Evolutionary conservation across 495 filamentous ascomycete genomes (phyloP), one percentile per base, ranked within the genome.

Genomic region (Neurospora tetraspora): DNA sequence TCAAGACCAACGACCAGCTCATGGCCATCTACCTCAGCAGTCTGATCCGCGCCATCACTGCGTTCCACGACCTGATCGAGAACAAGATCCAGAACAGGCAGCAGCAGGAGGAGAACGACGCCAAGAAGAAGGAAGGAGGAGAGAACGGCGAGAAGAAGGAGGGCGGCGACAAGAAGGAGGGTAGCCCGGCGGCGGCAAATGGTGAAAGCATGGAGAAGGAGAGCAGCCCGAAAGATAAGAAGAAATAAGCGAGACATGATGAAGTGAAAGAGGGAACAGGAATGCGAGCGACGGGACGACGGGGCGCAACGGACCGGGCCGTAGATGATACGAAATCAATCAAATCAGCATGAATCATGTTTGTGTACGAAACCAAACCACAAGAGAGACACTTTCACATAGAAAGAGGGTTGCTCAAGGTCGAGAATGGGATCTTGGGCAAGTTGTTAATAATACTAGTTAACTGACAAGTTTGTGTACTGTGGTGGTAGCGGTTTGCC

Each of bases 81-180:
- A 99, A 99, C 84, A 99, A 99, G 90, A 97, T 98, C 74, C 96
- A 98, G 85, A 99, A 99, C 84, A 85, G 94, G 77, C 95, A 97
- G 83, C 93, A 95, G 80, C 93, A 96, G 82, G 96, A 97, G 79
- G 96, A 99, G 80, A 94, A 92, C 82, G 94, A 98, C 76, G 88
- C 88, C 74, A 88, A 86, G 72, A 90, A 91, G 71, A 86, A 88
- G 76, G 86, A 89, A 73, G 53, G 47, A 53, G 86, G 85, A 74
- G 81, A 85, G 72, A 83, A 80, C 71, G 79, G 79, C 7, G 80
- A 76, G 31, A 87, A 87, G 78, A 36, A 65, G 53, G 53, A 65
- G 53, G 27, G 53, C 1, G 85, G 86, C 53, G 86, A 88, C 71
- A 90, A 90, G 76, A 92, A 92, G 80, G 90, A 91, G 69, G 85